Evolutionary conservation across 108 stramenopile genomes (phyloP).

Genomic region (Skeletonema menzelii): DNA sequence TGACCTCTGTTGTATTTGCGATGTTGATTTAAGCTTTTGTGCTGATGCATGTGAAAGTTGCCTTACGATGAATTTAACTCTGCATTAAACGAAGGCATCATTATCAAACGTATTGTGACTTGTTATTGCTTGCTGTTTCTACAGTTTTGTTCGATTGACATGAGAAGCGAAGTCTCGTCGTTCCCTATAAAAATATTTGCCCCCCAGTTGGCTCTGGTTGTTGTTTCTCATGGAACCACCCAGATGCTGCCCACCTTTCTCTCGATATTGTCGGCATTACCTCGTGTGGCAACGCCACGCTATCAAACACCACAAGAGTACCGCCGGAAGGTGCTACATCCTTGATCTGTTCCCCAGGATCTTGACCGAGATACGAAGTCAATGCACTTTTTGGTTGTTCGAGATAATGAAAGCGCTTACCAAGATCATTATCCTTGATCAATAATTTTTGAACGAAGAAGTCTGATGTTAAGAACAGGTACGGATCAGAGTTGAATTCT

Average conservation of each 20-base stretch:
- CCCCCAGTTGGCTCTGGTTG: constrained; percentile 23
- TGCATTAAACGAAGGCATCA: neutral
- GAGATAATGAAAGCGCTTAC: constrained; percentile 45
- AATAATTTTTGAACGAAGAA: constrained; percentile 22
- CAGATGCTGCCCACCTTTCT: constrained; percentile 57
- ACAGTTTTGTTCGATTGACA: neutral
- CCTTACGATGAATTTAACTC: neutral
- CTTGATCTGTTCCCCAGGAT: constrained; percentile 16
- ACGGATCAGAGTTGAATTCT: constrained; percentile 52
- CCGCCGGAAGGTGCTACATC: constrained; percentile 52
- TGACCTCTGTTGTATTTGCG: neutral
- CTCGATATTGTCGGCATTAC: constrained; percentile 49
- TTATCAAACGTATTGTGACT: neutral
- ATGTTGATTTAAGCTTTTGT: neutral
- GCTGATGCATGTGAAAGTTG: neutral
- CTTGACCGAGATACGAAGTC: constrained; percentile 3
- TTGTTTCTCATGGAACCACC: constrained; percentile 72
- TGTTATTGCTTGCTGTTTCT: neutral
- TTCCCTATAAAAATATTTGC: neutral
- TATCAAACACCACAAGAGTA: constrained; percentile 61
- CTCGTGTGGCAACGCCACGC: constrained; percentile 67
- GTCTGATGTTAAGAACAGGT: constrained; percentile 49
- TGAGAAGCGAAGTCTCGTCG: too few species aligned
- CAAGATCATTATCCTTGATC: constrained; percentile 18
- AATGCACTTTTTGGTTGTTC: constrained; percentile 50